These are phyloP conservation scores for Primulina tabacum DNA, from an alignment of 257 asterid species.

Conservation along the genomic window DNA sequence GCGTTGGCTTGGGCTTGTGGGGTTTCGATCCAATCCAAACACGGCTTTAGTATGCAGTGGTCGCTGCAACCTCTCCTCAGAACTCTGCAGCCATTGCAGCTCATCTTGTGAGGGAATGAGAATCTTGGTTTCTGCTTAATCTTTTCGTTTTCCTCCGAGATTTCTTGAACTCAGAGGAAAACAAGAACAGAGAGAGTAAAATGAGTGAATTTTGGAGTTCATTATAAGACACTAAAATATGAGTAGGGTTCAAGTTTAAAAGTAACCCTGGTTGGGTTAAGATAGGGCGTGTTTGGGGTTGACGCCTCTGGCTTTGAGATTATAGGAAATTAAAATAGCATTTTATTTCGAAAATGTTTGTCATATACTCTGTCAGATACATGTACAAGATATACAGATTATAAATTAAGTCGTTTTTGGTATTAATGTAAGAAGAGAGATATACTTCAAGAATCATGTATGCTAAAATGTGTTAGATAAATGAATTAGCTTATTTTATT, in stretches of 20 bases:
- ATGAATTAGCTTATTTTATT: no score
- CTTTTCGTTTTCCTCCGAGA: not conserved
- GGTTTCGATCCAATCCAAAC: slow-evolving; percentile 70
- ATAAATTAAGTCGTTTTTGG: not conserved
- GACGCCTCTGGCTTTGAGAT: no score
- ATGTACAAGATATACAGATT: no score
- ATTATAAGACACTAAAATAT: not conserved
- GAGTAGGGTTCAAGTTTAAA: slow-evolving; percentile 1
- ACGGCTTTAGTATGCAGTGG: slow-evolving; percentile 62
- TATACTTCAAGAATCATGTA: not conserved
- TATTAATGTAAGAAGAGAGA: not conserved
- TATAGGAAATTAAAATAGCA: no score
- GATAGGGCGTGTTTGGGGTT: no score
- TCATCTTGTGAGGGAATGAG: slow-evolving; percentile 39
- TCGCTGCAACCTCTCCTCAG: slow-evolving; percentile 75
- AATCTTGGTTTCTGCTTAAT: not conserved
- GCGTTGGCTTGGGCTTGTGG: slow-evolving; percentile 80
- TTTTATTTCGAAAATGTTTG: no score
- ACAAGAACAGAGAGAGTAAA: slow-evolving; percentile 19
- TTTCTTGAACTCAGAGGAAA: slow-evolving; percentile 11
- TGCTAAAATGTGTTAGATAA: no score
- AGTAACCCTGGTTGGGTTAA: not conserved
- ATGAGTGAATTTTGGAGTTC: not conserved
- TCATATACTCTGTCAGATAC: no score
- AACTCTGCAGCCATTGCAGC: slow-evolving; percentile 94